Conservation (phyloP, 805 yeast genomes). For the Pichia paraexigua region DNA sequence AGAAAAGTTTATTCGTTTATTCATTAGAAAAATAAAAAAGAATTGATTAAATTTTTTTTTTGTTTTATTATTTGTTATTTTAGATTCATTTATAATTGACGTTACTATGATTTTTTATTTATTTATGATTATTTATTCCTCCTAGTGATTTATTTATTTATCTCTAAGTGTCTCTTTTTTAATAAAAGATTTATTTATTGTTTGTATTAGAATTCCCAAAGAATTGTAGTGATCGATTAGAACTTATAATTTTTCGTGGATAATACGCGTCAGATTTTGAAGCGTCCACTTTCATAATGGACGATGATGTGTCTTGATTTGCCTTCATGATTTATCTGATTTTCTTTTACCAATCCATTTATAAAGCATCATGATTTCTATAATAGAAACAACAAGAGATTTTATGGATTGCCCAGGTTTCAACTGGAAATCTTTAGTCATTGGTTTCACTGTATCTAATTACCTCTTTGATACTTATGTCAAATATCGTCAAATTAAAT, state of each 20-base stretch:
- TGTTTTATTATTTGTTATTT: neutral
- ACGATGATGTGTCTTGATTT: neutral
- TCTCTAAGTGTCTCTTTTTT: constrained; percentile 10
- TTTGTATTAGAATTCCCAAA: neutral
- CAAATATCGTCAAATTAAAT: constrained; percentile 65
- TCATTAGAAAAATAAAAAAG: neutral
- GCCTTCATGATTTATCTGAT: neutral
- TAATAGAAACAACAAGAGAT: constrained; percentile 35
- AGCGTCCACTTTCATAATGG: neutral
- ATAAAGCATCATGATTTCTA: constrained; percentile 15
- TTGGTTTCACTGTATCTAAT: constrained; percentile 69
- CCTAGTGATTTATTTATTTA: constrained; percentile 10
- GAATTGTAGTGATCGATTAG: neutral
- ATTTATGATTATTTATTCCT: constrained; percentile 11
- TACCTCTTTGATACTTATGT: constrained; percentile 69
- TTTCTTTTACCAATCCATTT: neutral
- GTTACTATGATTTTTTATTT: constrained; percentile 12
- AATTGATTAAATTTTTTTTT: neutral
- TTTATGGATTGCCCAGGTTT: constrained; percentile 59
- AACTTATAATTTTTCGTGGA: no score
- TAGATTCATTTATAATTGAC: constrained; percentile 4
- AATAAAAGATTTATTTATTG: constrained; percentile 12
- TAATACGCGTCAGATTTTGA: neutral
- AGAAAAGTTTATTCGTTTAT: neutral
- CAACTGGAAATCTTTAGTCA: constrained; percentile 72